phyloP scores from a whole-genome alignment of 768 basidiomycete genomes.

The Termitomyces sp. region DNA sequence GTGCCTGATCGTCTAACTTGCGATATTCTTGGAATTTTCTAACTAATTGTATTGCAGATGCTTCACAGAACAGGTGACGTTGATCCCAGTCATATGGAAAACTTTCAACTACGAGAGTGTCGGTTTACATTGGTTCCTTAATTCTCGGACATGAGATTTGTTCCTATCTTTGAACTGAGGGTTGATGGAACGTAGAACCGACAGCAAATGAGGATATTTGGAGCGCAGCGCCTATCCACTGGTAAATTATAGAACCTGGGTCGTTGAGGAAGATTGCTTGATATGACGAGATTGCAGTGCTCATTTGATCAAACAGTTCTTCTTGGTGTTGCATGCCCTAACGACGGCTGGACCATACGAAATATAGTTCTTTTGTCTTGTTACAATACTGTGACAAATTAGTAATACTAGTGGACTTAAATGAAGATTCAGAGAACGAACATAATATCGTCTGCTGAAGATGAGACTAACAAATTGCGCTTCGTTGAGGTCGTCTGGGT shows the following conservation, averaged over 20 bases:
- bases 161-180: not conserved
- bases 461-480: not conserved
- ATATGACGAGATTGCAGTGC: not conserved
- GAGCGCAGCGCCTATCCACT: no score
- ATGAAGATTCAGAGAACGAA: not conserved
- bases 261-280: not conserved
- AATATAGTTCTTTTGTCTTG: not conserved
- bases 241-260: not conserved
- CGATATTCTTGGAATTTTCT: not conserved
- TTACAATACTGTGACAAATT: conserved; percentile 1
- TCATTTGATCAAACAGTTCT: not conserved
- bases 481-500: conserved; percentile 9
- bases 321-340: not conserved
- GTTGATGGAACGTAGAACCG: not conserved
- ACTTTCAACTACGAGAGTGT: not conserved
- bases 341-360: conserved; percentile 10
- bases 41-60: not conserved
- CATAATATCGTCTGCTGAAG: conserved; percentile 2
- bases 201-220: not conserved
- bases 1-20: not conserved
- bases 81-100: accelerated
- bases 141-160: not conserved
- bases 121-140: not conserved
- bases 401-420: not conserved
- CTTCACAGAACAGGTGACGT: not conserved